Conservation (phyloP, 2,329 filamentous ascomycete genomes). For the Huntiella savannae region DNA sequence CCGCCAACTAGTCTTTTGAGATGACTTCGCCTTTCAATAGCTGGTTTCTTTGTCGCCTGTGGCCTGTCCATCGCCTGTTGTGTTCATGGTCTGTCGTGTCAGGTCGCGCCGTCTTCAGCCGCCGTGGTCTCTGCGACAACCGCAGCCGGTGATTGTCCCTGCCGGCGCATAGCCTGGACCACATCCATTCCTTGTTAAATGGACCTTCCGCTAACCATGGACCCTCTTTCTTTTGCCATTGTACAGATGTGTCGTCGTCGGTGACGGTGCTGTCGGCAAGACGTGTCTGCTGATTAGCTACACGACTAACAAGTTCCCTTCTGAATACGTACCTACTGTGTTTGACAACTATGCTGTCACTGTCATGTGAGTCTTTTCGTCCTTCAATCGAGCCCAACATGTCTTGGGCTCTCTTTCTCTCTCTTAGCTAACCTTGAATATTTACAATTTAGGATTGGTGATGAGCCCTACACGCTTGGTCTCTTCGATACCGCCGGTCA, state of each 20-base stretch:
- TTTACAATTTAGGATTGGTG: constrained; percentile 61
- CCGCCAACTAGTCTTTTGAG: background rate
- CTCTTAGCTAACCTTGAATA: background rate
- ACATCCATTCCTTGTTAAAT: background rate
- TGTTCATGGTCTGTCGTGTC: background rate
- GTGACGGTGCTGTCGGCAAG: constrained; percentile 98
- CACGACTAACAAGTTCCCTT: constrained; percentile 98
- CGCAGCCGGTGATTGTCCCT: background rate
- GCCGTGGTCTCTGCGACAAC: background rate
- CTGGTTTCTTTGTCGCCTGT: background rate
- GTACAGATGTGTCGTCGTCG: constrained; percentile 86
- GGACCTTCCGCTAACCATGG: background rate
- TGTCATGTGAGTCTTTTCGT: constrained; percentile 63
- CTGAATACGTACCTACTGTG: constrained; percentile 97
- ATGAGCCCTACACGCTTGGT: constrained; percentile 93
- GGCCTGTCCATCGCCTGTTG: background rate
- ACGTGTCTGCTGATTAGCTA: constrained; percentile 98
- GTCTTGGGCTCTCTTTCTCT: constrained; percentile 6
- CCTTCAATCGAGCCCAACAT: background rate
- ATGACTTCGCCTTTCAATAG: background rate
- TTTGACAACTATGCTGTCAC: constrained; percentile 99
- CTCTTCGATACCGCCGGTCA: constrained; percentile 97
- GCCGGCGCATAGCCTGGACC: background rate
- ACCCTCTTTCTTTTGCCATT: background rate
- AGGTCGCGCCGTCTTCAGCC: background rate